phyloP scores from a whole-genome alignment of 2,329 filamentous ascomycete genomes.

The Boeremia exigua region DNA sequence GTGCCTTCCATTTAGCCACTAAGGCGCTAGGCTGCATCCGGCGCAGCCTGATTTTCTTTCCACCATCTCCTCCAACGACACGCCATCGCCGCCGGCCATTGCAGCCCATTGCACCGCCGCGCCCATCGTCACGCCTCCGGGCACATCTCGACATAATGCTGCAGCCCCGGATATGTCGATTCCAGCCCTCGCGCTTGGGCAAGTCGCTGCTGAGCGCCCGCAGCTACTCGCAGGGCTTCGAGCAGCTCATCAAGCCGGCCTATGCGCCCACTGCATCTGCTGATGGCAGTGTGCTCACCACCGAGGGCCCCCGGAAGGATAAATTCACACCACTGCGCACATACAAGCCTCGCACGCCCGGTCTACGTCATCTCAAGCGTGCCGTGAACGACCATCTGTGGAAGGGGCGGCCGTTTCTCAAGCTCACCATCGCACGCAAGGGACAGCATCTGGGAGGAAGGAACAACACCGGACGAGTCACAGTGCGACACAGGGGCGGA shows the following conservation, averaged over 20 bases:
- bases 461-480: slow-evolving; percentile 85
- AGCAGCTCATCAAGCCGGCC: slow-evolving; percentile 40
- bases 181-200: slow-evolving; percentile 57
- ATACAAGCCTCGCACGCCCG: slow-evolving; percentile 92
- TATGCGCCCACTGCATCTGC: slow-evolving; percentile 42
- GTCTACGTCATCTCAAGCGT: slow-evolving; percentile 86
- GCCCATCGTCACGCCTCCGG: slow-evolving; percentile 21
- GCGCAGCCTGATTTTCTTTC: slow-evolving; percentile 39
- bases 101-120: slow-evolving; percentile 27
- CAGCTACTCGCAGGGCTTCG: slow-evolving; percentile 56
- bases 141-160: slow-evolving; percentile 59
- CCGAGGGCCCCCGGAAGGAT: slow-evolving; percentile 39
- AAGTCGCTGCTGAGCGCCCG: slow-evolving; percentile 56
- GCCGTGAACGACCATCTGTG: slow-evolving; percentile 96
- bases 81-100: slow-evolving; percentile 29
- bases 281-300: slow-evolving; percentile 29
- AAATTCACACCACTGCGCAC: slow-evolving; percentile 68
- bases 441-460: slow-evolving; percentile 91
- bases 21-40: slow-evolving; percentile 31
- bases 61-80: slow-evolving; percentile 30
- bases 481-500: slow-evolving; percentile 89
- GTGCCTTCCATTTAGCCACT: slow-evolving; percentile 6
- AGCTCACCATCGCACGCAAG: slow-evolving; percentile 89
- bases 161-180: slow-evolving; percentile 68
- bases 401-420: slow-evolving; percentile 85